phyloP scores from a whole-genome alignment of 768 basidiomycete genomes.

The Termitomyces sp. region DNA sequence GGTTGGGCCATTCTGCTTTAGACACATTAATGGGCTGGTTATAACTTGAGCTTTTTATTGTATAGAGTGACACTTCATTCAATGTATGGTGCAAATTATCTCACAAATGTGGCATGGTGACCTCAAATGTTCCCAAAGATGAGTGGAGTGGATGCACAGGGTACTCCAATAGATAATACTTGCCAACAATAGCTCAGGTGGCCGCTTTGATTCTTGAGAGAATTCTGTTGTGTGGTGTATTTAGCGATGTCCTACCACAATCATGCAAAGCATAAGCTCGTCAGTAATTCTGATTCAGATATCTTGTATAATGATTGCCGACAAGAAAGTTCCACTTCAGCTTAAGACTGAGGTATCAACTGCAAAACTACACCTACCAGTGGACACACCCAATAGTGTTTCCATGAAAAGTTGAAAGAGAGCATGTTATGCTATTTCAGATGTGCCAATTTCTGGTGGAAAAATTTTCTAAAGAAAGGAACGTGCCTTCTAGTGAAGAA shows the following conservation, averaged over 20 bases:
- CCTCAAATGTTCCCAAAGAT: neutral
- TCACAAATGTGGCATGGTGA: neutral
- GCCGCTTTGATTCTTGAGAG: neutral
- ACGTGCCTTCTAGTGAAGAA: too few species aligned
- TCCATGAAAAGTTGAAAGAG: too few species aligned
- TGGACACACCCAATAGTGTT: too few species aligned
- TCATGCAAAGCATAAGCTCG: neutral
- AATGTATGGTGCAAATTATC: neutral
- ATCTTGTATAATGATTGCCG: too few species aligned
- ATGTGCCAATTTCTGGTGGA: too few species aligned
- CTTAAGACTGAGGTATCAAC: too few species aligned
- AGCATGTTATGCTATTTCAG: too few species aligned
- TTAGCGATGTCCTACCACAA: neutral
- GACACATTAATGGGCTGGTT: neutral
- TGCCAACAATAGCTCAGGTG: neutral
- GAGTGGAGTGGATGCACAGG: neutral
- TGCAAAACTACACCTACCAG: too few species aligned
- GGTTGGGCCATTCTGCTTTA: neutral
- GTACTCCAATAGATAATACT: neutral
- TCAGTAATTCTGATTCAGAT: neutral
- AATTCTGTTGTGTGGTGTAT: neutral
- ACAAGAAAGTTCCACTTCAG: too few species aligned
- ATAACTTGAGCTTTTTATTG: neutral
- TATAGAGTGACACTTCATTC: neutral
- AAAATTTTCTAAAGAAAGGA: too few species aligned